These are phyloP conservation scores for Torulaspora pretoriensis DNA, from an alignment of 1,139 yeast species.

Conservation along the genomic window DNA sequence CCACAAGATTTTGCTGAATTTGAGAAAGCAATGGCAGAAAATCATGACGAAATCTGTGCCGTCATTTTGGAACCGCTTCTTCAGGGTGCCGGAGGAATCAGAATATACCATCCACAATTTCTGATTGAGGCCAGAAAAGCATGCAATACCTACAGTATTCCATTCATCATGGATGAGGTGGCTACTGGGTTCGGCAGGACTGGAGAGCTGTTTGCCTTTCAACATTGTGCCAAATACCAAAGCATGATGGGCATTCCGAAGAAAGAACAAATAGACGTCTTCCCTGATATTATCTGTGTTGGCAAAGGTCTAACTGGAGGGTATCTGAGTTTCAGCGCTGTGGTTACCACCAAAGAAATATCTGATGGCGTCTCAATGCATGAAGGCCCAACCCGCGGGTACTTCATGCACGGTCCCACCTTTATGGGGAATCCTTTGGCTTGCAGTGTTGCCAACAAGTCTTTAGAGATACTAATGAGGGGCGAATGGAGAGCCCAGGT, in stretches of 20 bases:
- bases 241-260: conserved; percentile 10
- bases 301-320: conserved; percentile 37
- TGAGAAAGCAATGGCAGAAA: conserved; percentile 25
- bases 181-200: conserved; percentile 38
- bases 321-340: conserved; percentile 35
- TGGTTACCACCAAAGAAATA: conserved; percentile 27
- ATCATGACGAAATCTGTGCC: conserved; percentile 36
- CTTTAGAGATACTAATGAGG: conserved; percentile 33
- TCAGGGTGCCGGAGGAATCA: conserved; percentile 41
- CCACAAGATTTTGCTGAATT: conserved; percentile 29
- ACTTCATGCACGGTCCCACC: conserved; percentile 38
- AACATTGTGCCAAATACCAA: conserved; percentile 24
- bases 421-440: conserved; percentile 40
- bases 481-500: conserved; percentile 29
- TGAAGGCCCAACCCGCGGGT: conserved; percentile 21
- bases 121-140: conserved; percentile 33
- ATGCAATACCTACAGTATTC: conserved; percentile 33
- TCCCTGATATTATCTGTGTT: conserved; percentile 35
- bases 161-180: conserved; percentile 37
- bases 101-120: conserved; percentile 35
- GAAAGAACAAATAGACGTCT: conserved; percentile 24
- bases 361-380: conserved; percentile 15
- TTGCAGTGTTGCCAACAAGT: conserved; percentile 36
- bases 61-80: conserved; percentile 38
- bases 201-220: conserved; percentile 35